Evolutionary conservation across 2,329 filamentous ascomycete species (phyloP).

Genomic region (Calonectria fujianensis): DNA sequence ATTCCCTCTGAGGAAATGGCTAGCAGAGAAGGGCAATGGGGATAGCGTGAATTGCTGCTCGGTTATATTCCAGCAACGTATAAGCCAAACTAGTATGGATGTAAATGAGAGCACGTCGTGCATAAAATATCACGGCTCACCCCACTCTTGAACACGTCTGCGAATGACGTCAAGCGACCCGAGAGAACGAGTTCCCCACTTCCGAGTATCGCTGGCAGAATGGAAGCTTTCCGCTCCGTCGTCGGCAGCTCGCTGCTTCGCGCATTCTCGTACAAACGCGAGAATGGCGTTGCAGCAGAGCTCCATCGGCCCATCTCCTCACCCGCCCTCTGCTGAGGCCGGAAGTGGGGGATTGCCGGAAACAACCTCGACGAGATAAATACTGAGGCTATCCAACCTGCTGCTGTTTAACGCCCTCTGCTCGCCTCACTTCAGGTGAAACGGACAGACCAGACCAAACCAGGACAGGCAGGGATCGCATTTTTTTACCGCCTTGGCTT

Average conservation of each 20-base stretch:
- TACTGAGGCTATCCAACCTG: constrained; percentile 7
- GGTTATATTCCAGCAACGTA: not conserved
- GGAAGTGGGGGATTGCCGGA: constrained; percentile 13
- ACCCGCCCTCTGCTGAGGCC: not conserved
- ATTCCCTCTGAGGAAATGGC: not conserved
- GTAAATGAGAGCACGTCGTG: constrained; percentile 9
- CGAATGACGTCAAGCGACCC: constrained; percentile 6
- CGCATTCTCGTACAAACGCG: constrained; percentile 1
- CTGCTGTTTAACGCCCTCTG: not conserved
- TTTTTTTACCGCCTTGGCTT: constrained; percentile 16
- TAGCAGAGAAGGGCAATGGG: not conserved
- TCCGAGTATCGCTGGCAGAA: not conserved
- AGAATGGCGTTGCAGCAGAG: constrained; percentile 1
- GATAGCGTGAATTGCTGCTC: not conserved
- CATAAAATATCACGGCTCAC: constrained; percentile 15
- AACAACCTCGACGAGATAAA: not conserved
- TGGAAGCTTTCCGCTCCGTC: constrained; percentile 3
- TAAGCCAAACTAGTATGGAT: constrained; percentile 22
- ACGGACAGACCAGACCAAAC: not conserved
- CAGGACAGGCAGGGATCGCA: constrained; percentile 6
- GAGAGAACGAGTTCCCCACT: constrained; percentile 1
- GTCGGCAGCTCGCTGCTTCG: constrained; percentile 21
- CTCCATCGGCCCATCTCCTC: not conserved
- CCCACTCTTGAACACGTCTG: constrained; percentile 13
- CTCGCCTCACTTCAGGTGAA: constrained; percentile 29